phyloP scores from a whole-genome alignment of 176 grass and related monocot species.

The Carex myosuroides region DNA sequence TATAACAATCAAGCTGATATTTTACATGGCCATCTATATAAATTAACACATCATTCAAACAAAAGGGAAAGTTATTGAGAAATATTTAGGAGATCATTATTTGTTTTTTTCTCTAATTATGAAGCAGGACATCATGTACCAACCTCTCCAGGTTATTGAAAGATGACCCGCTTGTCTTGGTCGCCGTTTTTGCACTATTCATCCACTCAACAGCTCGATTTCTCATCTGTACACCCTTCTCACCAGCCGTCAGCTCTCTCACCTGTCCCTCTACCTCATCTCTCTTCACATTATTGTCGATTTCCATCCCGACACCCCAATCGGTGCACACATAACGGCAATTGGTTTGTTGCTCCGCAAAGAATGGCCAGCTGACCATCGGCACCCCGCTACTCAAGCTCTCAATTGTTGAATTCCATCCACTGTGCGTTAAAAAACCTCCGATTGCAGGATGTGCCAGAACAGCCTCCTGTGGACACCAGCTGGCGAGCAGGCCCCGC shows the following conservation, averaged over 20 bases:
- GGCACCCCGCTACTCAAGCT: slow-evolving; percentile 51
- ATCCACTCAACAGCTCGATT: slow-evolving; percentile 31
- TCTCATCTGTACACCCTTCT: slow-evolving; percentile 40
- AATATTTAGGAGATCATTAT: not conserved
- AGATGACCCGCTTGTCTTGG: slow-evolving; percentile 25
- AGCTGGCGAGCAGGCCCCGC: slow-evolving; percentile 33
- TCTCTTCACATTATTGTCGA: slow-evolving; percentile 35
- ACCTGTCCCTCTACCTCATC: slow-evolving; percentile 44
- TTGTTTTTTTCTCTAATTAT: not conserved
- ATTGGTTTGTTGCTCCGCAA: slow-evolving; percentile 48
- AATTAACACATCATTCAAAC: not conserved
- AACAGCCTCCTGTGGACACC: slow-evolving; percentile 54
- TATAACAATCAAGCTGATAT: not conserved
- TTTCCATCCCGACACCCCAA: slow-evolving; percentile 51
- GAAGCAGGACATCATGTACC: slow-evolving; percentile 6
- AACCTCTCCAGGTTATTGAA: slow-evolving; percentile 5
- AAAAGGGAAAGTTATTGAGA: not conserved
- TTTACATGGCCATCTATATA: not conserved
- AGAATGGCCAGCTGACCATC: slow-evolving; percentile 70
- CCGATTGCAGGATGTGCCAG: slow-evolving; percentile 37
- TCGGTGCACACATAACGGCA: slow-evolving; percentile 42
- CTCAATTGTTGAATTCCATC: slow-evolving; percentile 71
- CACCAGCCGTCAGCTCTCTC: slow-evolving; percentile 35
- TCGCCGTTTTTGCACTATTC: slow-evolving; percentile 27
- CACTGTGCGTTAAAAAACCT: slow-evolving; percentile 65